Percentiles rank a stretch among this genome's conserved stretches.
These are phyloP conservation scores for Scortechinia acanthostroma DNA, from an alignment of 2,329 filamentous ascomycete genomes.

Conservation along the genomic window DNA sequence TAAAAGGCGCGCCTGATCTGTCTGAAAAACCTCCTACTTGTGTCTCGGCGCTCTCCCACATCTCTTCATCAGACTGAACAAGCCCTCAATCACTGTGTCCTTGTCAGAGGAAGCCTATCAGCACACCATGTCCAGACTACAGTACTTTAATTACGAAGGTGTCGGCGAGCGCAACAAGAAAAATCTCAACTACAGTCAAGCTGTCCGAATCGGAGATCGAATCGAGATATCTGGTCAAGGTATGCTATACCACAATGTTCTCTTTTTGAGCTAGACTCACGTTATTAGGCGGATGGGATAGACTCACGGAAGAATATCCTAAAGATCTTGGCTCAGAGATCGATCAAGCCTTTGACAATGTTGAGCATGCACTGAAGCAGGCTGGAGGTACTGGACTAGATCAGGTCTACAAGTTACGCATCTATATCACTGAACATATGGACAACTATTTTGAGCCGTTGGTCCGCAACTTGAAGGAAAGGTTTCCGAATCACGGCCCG, in stretches of 20 bases:
- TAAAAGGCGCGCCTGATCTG: no score
- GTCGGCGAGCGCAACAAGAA: conserved; percentile 23
- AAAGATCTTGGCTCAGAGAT: conserved; percentile 33
- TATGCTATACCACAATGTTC: no score
- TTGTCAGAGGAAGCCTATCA: no score
- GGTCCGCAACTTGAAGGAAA: conserved; percentile 36
- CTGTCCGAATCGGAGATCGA: conserved; percentile 34
- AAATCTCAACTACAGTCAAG: conserved; percentile 31
- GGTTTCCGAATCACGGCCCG: conserved; percentile 41
- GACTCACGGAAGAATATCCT: conserved; percentile 8
- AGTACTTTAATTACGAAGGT: conserved; percentile 26
- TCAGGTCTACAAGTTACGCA: conserved; percentile 41
- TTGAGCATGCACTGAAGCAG: conserved; percentile 37
- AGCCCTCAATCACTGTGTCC: no score
- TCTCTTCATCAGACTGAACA: no score
- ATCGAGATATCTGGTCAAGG: conserved; percentile 39
- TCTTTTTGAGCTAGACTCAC: no score
- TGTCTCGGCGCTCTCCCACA: no score
- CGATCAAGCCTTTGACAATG: conserved; percentile 45
- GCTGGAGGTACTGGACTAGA: conserved; percentile 47
- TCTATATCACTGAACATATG: conserved; percentile 36
- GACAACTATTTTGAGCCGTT: conserved; percentile 30
- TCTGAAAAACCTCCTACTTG: no score
- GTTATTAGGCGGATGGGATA: conserved; percentile 20
- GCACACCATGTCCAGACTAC: conserved; percentile 24